These are phyloP conservation scores for Salinomyces thailandicus DNA, from an alignment of 2,329 filamentous ascomycete genomes.

Conservation along the genomic window DNA sequence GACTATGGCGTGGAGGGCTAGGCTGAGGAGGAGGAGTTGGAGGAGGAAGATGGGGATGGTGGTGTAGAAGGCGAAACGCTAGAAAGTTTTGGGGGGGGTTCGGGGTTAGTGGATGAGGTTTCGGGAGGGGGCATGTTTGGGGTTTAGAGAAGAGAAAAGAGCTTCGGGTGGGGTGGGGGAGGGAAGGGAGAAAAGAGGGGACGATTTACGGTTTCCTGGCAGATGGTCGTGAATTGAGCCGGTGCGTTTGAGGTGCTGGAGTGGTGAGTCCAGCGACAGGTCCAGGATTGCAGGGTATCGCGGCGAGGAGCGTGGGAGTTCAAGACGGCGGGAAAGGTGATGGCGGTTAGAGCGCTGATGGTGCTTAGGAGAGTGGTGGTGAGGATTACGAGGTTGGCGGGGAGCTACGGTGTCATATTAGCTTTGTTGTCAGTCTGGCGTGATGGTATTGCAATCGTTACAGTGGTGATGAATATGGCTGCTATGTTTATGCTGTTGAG, in stretches of 20 bases:
- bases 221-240: constrained; percentile 30
- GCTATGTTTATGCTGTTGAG: constrained; percentile 28
- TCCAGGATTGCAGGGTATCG: constrained; percentile 31
- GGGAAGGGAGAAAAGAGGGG: no score
- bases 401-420: constrained; percentile 23
- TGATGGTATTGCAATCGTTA: no score
- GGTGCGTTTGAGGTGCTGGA: constrained; percentile 16
- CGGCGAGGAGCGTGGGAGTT: constrained; percentile 16
- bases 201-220: constrained; percentile 31
- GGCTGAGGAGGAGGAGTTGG: constrained; percentile 21
- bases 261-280: constrained; percentile 23
- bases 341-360: constrained; percentile 30
- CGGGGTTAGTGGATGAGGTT: no score
- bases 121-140: no score
- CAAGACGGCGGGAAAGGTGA: constrained; percentile 28
- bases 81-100: no score
- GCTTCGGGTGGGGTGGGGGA: no score
- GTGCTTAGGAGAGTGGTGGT: constrained; percentile 27
- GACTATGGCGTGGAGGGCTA: constrained; percentile 12
- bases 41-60: constrained; percentile 33
- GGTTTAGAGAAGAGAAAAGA: no score
- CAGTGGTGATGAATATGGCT: constrained; percentile 25
- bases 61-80: constrained; percentile 37
- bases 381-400: constrained; percentile 29
- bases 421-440: constrained; percentile 1